These are phyloP conservation scores for Magnaporthales sp. DNA, from an alignment of 2,329 filamentous ascomycete genomes.

Conservation along the genomic window DNA sequence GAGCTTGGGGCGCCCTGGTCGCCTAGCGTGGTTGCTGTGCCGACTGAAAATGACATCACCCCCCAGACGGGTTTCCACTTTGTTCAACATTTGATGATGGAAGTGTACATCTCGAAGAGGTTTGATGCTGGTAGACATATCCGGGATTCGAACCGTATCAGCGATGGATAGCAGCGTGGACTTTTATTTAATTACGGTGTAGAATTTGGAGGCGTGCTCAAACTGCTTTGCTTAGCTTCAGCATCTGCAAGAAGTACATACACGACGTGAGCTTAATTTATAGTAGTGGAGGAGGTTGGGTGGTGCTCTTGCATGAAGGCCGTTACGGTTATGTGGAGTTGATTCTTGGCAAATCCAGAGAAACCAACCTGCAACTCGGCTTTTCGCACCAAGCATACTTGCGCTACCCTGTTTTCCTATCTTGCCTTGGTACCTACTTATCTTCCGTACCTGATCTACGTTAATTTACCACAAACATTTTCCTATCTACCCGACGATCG, in stretches of 20 bases:
- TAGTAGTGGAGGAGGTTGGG: neutral
- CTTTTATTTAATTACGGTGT: too few species aligned
- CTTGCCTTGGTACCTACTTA: neutral
- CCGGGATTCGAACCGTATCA: neutral
- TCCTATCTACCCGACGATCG: neutral
- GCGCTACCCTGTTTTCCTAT: neutral
- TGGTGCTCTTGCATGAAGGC: neutral
- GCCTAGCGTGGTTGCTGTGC: slow-evolving; percentile 9
- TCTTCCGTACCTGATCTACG: neutral
- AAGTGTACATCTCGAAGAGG: neutral
- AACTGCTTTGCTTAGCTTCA: too few species aligned
- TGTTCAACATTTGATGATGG: neutral
- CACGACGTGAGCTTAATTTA: too few species aligned
- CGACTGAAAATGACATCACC: slow-evolving; percentile 12
- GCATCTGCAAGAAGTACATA: neutral
- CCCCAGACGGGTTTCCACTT: neutral
- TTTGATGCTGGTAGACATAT: neutral
- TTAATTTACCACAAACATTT: neutral
- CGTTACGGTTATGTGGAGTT: neutral
- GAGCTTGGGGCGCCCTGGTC: neutral
- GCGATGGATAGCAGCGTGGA: too few species aligned
- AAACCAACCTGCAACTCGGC: neutral
- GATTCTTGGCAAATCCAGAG: neutral
- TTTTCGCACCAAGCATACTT: neutral
- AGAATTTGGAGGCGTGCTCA: too few species aligned